Conservation (phyloP, 305 asterid genomes). For the Nicotiana rustica region DNA sequence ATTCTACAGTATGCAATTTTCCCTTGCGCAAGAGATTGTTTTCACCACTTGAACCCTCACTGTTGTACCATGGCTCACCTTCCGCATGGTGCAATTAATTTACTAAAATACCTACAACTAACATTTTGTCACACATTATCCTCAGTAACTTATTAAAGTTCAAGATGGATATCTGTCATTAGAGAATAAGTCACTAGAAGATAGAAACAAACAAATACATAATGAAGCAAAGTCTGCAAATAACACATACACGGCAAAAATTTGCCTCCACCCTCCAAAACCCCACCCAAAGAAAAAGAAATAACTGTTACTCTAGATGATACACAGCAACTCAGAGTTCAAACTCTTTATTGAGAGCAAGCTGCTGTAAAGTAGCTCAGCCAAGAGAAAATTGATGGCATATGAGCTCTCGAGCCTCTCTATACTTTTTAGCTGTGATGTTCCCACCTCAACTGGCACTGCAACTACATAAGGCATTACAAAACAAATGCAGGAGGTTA, state of each 20-base stretch:
- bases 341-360: conserved; percentile 38
- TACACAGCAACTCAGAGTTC: conserved; percentile 34
- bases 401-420: conserved; percentile 39
- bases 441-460: conserved; percentile 34
- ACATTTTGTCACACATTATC: neutral
- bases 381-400: conserved; percentile 43
- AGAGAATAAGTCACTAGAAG: neutral
- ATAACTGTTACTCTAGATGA: neutral
- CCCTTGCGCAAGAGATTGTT: neutral
- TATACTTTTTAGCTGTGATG: conserved; percentile 6
- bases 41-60: neutral
- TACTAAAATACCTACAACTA: neutral
- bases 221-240: conserved; percentile 35
- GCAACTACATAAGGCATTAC: conserved; percentile 36
- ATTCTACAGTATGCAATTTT: neutral
- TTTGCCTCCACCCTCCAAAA: neutral
- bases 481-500: conserved; percentile 32
- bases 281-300: conserved; percentile 1
- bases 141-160: neutral
- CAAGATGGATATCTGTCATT: neutral
- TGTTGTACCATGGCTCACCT: neutral
- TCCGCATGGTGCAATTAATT: neutral
- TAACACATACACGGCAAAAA: conserved; percentile 36
- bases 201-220: neutral
- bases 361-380: conserved; percentile 38